phyloP scores from a whole-genome alignment of 805 yeast genomes.

The Candida odintsovae region DNA sequence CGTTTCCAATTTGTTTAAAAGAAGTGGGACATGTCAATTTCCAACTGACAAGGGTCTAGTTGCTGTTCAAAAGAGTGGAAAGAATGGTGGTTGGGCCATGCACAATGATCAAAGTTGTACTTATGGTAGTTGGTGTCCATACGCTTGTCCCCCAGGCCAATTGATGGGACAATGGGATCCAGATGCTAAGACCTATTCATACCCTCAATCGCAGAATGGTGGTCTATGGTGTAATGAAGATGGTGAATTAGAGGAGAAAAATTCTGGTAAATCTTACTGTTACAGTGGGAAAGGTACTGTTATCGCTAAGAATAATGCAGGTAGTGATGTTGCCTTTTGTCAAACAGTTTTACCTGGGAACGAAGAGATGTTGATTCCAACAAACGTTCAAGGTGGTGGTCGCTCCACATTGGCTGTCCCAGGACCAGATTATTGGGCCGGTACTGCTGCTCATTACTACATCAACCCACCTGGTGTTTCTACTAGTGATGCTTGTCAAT shows the following conservation, averaged over 20 bases:
- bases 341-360: constrained; percentile 93
- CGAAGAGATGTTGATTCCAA: constrained; percentile 92
- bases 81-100: constrained; percentile 85
- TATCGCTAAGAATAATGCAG: constrained; percentile 50
- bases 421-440: constrained; percentile 76
- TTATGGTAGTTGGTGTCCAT: constrained; percentile 82
- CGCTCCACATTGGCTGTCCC: constrained; percentile 73
- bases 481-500: constrained; percentile 68
- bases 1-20: constrained; percentile 22
- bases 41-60: constrained; percentile 68
- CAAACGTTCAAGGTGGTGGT: constrained; percentile 47
- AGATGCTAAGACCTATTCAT: constrained; percentile 59
- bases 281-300: constrained; percentile 75
- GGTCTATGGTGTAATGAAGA: constrained; percentile 72
- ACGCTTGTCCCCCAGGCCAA: constrained; percentile 87
- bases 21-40: constrained; percentile 52
- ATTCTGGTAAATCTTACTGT: constrained; percentile 55
- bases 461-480: constrained; percentile 80
- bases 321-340: constrained; percentile 69
- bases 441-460: constrained; percentile 83
- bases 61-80: constrained; percentile 49
- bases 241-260: constrained; percentile 63
- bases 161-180: constrained; percentile 89
- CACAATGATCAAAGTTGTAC: constrained; percentile 67
- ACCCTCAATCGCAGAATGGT: constrained; percentile 77